Conservation (phyloP, 2,329 filamentous ascomycete species). For the Ceratocystis huliohia region DNA sequence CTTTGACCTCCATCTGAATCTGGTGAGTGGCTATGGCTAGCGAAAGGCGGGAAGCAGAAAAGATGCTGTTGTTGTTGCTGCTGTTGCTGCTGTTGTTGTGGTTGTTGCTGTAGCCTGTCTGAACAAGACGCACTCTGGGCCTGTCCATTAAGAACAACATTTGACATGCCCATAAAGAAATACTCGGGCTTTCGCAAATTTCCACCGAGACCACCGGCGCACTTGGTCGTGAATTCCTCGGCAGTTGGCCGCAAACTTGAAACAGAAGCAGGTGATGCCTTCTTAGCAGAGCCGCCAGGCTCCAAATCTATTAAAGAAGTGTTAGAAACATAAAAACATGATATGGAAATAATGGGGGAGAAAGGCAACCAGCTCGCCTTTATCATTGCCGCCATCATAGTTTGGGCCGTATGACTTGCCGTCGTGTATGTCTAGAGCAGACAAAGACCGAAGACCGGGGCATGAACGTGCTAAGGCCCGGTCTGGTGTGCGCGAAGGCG, state of each 20-base stretch:
- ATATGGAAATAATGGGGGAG: background rate
- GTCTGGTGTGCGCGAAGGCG: background rate
- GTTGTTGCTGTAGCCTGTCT: background rate
- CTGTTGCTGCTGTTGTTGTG: background rate
- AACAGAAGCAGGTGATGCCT: background rate
- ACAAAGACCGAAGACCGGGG: background rate
- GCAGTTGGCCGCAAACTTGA: background rate
- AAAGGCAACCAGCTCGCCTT: background rate
- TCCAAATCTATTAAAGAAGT: background rate
- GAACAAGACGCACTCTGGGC: background rate
- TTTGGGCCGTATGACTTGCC: background rate
- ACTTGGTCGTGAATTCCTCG: background rate
- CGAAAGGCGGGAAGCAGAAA: background rate
- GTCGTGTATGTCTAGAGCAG: background rate
- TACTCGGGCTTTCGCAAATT: background rate
- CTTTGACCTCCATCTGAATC: background rate
- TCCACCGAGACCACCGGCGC: background rate
- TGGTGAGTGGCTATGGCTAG: background rate
- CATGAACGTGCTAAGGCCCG: background rate
- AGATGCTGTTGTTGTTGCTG: background rate
- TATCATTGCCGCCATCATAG: background rate
- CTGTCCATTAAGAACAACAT: background rate
- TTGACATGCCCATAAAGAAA: background rate
- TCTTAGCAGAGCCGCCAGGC: background rate
- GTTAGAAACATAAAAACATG: background rate